Evolutionary conservation across 2,329 filamentous ascomycete genomes (phyloP).

Genomic region (Paracorniculantispora psalliotae): DNA sequence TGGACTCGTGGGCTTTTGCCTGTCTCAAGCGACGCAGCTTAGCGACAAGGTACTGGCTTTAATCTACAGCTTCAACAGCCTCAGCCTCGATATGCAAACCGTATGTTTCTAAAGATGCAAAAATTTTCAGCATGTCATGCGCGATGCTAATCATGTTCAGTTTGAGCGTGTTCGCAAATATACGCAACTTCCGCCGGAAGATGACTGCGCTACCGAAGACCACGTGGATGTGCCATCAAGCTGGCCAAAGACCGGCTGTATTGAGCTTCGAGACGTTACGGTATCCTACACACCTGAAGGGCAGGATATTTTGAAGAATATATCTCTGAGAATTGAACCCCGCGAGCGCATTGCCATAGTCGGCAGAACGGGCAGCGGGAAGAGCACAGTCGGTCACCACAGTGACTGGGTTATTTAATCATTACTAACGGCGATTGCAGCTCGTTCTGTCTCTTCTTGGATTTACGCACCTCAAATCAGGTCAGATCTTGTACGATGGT

Average conservation of each 20-base stretch:
- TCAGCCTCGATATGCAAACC: slow-evolving; percentile 47
- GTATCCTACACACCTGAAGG: slow-evolving; percentile 42
- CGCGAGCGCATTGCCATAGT: slow-evolving; percentile 75
- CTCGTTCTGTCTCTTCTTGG: slow-evolving; percentile 50
- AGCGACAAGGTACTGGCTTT: slow-evolving; percentile 46
- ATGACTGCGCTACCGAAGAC: slow-evolving; percentile 35
- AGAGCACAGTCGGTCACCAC: slow-evolving; percentile 61
- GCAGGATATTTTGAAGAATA: slow-evolving; percentile 43
- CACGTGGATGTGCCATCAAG: slow-evolving; percentile 33
- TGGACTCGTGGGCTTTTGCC: slow-evolving; percentile 51
- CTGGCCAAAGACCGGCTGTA: slow-evolving; percentile 42
- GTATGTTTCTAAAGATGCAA: slow-evolving; percentile 28
- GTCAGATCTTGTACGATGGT: slow-evolving; percentile 50
- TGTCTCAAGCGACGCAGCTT: slow-evolving; percentile 52
- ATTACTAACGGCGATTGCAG: slow-evolving; percentile 20
- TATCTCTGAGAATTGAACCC: slow-evolving; percentile 49
- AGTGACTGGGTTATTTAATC: slow-evolving; percentile 14
- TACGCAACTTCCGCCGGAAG: slow-evolving; percentile 36
- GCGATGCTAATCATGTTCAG: slow-evolving; percentile 21
- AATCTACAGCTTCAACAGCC: slow-evolving; percentile 49
- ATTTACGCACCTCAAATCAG: slow-evolving; percentile 48
- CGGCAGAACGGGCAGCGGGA: slow-evolving; percentile 76
- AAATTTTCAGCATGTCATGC: neutral
- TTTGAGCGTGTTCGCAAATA: slow-evolving; percentile 47
- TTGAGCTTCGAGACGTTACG: slow-evolving; percentile 46